Conservation (phyloP, 441 rosid species). For the Syzygium syzygioides region DNA sequence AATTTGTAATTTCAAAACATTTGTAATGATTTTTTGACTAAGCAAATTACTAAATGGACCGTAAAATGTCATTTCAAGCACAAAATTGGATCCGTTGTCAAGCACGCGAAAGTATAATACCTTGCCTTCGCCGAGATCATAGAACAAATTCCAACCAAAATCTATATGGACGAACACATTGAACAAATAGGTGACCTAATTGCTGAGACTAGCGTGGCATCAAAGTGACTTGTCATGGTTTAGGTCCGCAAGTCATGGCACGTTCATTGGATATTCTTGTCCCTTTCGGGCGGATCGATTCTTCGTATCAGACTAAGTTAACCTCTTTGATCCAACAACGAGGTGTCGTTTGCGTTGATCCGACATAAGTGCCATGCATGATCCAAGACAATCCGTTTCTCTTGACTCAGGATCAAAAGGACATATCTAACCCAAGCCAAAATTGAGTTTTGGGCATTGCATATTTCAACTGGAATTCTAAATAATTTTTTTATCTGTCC, state of each 20-base stretch:
- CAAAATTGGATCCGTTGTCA: too few relatives aligned
- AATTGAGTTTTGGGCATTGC: neutral
- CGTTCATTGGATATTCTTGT: neutral
- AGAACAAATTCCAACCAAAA: neutral
- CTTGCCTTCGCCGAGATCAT: neutral
- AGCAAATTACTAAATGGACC: neutral
- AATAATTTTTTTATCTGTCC: rapidly evolving
- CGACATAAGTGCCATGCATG: neutral
- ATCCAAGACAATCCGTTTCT: neutral
- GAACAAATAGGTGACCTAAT: neutral
- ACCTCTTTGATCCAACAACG: neutral
- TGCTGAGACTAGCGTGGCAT: neutral
- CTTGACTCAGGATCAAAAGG: neutral
- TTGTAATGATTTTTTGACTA: neutral
- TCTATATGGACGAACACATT: neutral
- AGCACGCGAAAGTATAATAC: neutral
- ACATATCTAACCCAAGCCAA: neutral
- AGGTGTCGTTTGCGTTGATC: neutral
- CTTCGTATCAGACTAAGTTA: neutral
- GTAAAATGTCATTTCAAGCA: neutral
- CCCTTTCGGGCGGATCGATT: neutral
- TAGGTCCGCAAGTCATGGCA: neutral
- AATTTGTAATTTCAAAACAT: neutral
- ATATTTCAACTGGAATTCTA: neutral
- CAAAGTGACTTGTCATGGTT: neutral